Base-by-base conservation (phyloP, 768 basidiomycete species). In the Kwoniella pini region DNA sequence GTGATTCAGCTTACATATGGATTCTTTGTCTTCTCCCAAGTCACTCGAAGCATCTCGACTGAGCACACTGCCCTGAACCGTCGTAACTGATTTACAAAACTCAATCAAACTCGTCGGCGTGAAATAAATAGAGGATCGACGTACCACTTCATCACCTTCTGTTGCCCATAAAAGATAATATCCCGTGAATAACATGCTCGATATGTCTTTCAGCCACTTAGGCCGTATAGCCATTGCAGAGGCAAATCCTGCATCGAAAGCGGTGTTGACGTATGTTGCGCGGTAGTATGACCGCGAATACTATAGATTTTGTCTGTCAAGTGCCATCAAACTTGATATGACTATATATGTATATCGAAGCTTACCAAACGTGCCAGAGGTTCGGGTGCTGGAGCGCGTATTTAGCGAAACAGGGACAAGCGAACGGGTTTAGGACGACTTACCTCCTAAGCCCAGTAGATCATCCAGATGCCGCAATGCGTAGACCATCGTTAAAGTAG, bases 11-110 rank as follows among this genome's bases (percentile, higher is more conserved):
- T 64, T 70, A 91, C 91, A 80, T 91, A 89, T 62, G 94, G 96
- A 79, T 98, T 95, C 1, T 84, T 83, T 0, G 91, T 91, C 82
- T 99, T 99, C 79, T 95, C 94, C 96, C 96, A 99, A 22, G 92
- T 97, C 17, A 85, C 82, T 2, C 96, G 86, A 22, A 99, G 84
- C 89, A 97, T 92, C 80, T 99, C 95, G 22, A 97, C 87, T 0
- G 95, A 96, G 48, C 92, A 93, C 0, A 94, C 85, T 22, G 95
- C 92, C 70, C 96, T 83, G 75, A 90, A 97, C 59, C 87, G 85
- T 59, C 94, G 88, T 53, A 99, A 84, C 93, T 97, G 72, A 30
- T 26, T 45, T 27, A 28, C 51, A 21, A 49, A 45, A 46, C 19
- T 28, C 33, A 5, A 30, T 5, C 44, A 42, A 17, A 7, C n/a